Evolutionary conservation across 2,329 filamentous ascomycete genomes (phyloP).

Genomic region (Calonectria leucothoes): DNA sequence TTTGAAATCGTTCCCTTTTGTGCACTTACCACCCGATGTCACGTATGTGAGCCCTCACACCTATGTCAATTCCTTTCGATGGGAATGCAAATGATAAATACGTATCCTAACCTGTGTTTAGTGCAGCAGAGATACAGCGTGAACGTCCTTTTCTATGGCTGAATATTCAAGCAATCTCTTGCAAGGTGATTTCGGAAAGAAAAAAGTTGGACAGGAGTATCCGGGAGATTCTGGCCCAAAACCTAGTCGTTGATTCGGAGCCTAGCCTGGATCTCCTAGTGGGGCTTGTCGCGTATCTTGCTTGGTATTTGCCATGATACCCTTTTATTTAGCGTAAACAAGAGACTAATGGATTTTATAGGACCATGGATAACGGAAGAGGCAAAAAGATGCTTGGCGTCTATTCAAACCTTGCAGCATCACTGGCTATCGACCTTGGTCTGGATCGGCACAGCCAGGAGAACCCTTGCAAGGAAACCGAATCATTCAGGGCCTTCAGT

Average conservation of each 20-base stretch:
- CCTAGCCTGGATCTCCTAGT: conserved; percentile 40
- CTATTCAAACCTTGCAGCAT: conserved; percentile 27
- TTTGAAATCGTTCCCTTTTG: conserved; percentile 44
- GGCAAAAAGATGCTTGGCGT: conserved; percentile 25
- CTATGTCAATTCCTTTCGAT: neutral
- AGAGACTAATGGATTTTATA: conserved; percentile 4
- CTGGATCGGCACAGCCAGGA: conserved; percentile 26
- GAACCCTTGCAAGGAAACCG: conserved; percentile 25
- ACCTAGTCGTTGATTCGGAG: conserved; percentile 36
- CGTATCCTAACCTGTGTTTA: conserved; percentile 3
- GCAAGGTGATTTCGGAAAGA: conserved; percentile 36
- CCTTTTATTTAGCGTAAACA: neutral
- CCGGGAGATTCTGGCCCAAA: conserved; percentile 36
- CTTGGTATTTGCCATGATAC: conserved; percentile 29
- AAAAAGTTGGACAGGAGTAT: conserved; percentile 29
- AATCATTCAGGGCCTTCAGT: conserved; percentile 23
- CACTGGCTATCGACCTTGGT: conserved; percentile 30
- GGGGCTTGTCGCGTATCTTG: conserved; percentile 37
- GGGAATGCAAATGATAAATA: neutral
- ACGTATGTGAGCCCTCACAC: conserved; percentile 16
- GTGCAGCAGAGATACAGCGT: conserved; percentile 37
- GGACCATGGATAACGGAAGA: conserved; percentile 23
- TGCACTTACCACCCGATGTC: conserved; percentile 30
- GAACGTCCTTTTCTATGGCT: conserved; percentile 51
- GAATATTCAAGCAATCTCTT: conserved; percentile 46